Base-by-base conservation (phyloP, 108 stramenopile species). In the Cylindrotheca fusiformis region DNA sequence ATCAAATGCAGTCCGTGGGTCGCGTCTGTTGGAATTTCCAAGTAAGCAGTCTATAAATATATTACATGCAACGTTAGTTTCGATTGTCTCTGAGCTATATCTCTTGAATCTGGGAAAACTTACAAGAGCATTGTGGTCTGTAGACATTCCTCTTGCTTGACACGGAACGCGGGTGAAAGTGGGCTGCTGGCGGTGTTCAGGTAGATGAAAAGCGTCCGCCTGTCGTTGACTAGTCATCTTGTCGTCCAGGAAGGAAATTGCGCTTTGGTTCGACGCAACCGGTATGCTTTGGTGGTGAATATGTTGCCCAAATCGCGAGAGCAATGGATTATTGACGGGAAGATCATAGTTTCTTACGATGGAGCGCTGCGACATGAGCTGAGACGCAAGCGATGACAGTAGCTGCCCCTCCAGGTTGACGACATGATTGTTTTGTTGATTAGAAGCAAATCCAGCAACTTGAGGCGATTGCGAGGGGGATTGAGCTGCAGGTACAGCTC, bases 101-200 rank as follows among this genome's bases (percentile, higher is more conserved):
- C n/a, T n/a, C n/a, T n/a, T n/a, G n/a, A n/a, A n/a, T n/a, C n/a
- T n/a, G n/a, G n/a, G 10, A n/a, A 32, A 20, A 67, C 65, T 57
- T 53, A 77, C 76, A 68, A 78, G 71, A 51, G 85, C 85, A 59
- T 85, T 86, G 74, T 90, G 88, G 49, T 85, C 85, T 57, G 82
- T 72, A 22, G 85, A 78, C 84, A 90, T 82, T 6, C 88, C 85
- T 20, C 88, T 75, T 58, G 88, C 85, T 47, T 77, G 82, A 50
- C 88, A 90, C 20, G 88, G 88, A 5, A 90, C 76, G 4, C 57
- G 65, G 5, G 19, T 64, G 5, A n/a, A 12, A 10, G 63, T 49
- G 4, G 47, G 10, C 23, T 41, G 36, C 14, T 41, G 36, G 36
- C 6, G 14, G 14, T 14, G 36, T n/a, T n/a, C n/a, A n/a, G n/a